These are phyloP conservation scores for Hibiscus mutabilis DNA, from an alignment of 345 rosid genomes.

Conservation along the genomic window DNA sequence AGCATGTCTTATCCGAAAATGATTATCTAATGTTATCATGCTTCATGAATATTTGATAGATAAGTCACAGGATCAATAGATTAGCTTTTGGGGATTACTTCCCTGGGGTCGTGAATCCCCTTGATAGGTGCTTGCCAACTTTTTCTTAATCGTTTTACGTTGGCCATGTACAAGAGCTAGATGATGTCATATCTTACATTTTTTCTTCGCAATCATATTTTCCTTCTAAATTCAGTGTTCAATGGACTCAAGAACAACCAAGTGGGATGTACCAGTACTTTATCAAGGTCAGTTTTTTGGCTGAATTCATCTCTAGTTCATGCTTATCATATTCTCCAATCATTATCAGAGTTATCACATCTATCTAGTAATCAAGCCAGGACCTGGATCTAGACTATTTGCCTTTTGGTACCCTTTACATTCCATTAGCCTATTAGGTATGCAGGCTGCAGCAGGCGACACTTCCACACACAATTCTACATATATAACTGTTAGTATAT, in stretches of 20 bases:
- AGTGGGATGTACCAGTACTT: slow-evolving; percentile 93
- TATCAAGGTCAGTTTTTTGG: slow-evolving; percentile 54
- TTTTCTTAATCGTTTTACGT: not conserved
- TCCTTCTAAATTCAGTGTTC: slow-evolving; percentile 40
- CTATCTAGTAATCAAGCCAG: not conserved
- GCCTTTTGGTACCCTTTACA: not conserved
- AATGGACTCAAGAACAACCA: slow-evolving; percentile 70
- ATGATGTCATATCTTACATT: not conserved
- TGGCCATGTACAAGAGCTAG: not conserved
- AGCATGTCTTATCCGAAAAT: not conserved
- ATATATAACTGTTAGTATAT: not conserved
- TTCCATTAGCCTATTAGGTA: not conserved
- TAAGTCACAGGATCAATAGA: slow-evolving; percentile 84
- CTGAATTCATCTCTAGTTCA: slow-evolving; percentile 9
- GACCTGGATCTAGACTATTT: not conserved
- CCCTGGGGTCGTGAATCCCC: slow-evolving; percentile 95
- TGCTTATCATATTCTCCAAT: not conserved
- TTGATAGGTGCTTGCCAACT: slow-evolving; percentile 54
- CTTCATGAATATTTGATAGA: slow-evolving; percentile 32
- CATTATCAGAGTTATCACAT: not conserved
- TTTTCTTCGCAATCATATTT: not conserved
- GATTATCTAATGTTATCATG: not conserved
- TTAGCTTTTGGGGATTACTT: slow-evolving; percentile 81
- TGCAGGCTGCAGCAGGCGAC: not conserved
- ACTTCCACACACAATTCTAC: not conserved